phyloP scores from a whole-genome alignment of 2,329 filamentous ascomycete species.

The Hansfordia pulvinata region DNA sequence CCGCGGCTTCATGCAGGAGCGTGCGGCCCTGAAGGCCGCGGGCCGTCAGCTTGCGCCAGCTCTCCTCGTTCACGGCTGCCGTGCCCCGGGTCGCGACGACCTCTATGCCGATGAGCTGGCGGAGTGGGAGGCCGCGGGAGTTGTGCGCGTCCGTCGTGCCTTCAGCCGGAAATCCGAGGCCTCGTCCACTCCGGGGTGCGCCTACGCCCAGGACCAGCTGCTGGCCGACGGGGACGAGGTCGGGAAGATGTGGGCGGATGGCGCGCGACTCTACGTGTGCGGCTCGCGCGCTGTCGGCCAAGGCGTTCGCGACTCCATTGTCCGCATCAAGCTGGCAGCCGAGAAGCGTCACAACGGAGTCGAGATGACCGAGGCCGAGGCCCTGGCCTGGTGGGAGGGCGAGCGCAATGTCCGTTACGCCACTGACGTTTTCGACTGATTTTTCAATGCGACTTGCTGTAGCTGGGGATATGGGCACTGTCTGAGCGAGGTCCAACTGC shows the following conservation, averaged over 20 bases:
- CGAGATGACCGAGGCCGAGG: slow-evolving; percentile 8
- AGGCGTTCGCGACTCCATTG: slow-evolving; percentile 18
- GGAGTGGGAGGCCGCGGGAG: slow-evolving; percentile 32
- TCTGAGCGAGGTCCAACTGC: too few relatives aligned
- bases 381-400: slow-evolving; percentile 6
- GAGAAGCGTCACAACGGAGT: slow-evolving; percentile 2
- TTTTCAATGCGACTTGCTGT: too few relatives aligned
- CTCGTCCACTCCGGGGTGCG: slow-evolving; percentile 8
- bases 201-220: slow-evolving; percentile 11
- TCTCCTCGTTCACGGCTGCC: slow-evolving; percentile 34
- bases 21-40: slow-evolving; percentile 16
- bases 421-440: slow-evolving; percentile 20
- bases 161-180: slow-evolving; percentile 27
- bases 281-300: slow-evolving; percentile 27
- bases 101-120: slow-evolving; percentile 26
- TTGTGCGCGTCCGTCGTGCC: slow-evolving; percentile 34
- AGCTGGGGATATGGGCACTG: too few relatives aligned
- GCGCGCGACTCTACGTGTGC: slow-evolving; percentile 39
- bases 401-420: slow-evolving; percentile 18
- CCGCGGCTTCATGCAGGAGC: slow-evolving; percentile 31
- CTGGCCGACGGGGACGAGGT: slow-evolving; percentile 8
- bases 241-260: slow-evolving; percentile 7
- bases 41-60: slow-evolving; percentile 29
- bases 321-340: slow-evolving; percentile 14
- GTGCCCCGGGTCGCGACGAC: slow-evolving; percentile 25